Conservation (phyloP, 352 stramenopile species). For the Achlya hypogyna region DNA sequence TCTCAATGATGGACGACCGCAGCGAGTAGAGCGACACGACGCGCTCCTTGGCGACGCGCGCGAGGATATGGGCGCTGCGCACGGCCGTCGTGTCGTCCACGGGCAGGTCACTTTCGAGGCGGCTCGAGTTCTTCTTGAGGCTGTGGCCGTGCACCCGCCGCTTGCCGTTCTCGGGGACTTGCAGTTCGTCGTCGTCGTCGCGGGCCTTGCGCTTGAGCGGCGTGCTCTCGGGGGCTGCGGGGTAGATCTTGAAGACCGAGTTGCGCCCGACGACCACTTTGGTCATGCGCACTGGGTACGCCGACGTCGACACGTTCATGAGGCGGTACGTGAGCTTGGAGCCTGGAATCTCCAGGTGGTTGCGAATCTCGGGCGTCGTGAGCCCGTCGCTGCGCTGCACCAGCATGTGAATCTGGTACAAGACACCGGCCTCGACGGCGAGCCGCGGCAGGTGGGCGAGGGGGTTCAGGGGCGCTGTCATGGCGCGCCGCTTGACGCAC, state of each 20-base stretch:
- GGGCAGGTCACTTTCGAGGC: neutral
- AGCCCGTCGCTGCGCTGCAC: neutral
- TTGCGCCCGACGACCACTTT: conserved; percentile 13
- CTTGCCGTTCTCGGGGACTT: neutral
- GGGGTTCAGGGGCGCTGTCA: neutral
- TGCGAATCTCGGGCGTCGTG: conserved; percentile 2
- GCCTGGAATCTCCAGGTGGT: neutral
- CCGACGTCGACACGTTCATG: neutral
- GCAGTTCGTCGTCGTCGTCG: neutral
- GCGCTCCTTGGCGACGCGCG: neutral
- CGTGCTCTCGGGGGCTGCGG: neutral
- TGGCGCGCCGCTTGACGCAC: neutral
- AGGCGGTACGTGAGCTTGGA: conserved; percentile 3
- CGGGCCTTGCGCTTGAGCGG: neutral
- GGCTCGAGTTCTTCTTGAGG: neutral
- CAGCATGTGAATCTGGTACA: conserved; percentile 2
- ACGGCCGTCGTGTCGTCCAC: conserved; percentile 1
- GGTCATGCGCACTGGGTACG: conserved; percentile 11
- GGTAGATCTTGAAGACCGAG: conserved; percentile 6
- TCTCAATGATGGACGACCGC: conserved; percentile 14
- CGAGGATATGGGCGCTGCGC: neutral
- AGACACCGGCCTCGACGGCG: neutral
- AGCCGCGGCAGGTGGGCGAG: neutral
- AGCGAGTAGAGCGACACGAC: conserved; percentile 14
- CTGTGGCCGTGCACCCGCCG: neutral